Evolutionary conservation across 1,139 yeast species (phyloP), one percentile per base, ranked within the genome.

Genomic region (Diutina rugosa): DNA sequence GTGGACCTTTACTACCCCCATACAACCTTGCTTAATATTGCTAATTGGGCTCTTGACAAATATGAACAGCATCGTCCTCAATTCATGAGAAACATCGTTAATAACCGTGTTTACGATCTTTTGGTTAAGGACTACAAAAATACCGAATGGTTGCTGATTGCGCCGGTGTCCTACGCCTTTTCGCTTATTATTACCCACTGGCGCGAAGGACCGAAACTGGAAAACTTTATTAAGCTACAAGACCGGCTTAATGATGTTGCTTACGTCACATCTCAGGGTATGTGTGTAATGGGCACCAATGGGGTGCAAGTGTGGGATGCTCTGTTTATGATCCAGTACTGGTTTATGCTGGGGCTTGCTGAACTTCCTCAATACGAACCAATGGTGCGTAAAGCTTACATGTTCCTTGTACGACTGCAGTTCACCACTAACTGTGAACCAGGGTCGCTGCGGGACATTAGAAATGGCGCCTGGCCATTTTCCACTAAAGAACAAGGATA

Each of bases 271-370:
- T 87, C 93, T 0, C 88, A 86, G 65, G 99, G 99, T 3, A 79
- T 93, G 84, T 82, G 93, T 4, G 87, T 89, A 57, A 89, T 88
- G 88, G 99, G 99, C 9, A 95, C 99, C 0, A 95, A 95, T 69
- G 99, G 99, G 35, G 90, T 90, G 0, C 99, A 95, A 69, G 91
- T 87, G 1, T 95, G 99, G 99, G 99, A 95, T 69, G 85, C 85
- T 26, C 91, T 97, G 0, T 93, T 95, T 70, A 86, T 88, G 63
- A 75, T 93, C 38, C 99, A 95, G 65, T 90, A 90, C 64, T 79
- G 83, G 60, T 84, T 89, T 59, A 74, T 81, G 65, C 88, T 96
- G 0, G 97, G 96, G 0, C 69, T 93, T 41, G 93, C 88, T 2
- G 86, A 84, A 47, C 65, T 77, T 49, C 85, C 88, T 0, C 82